These are phyloP conservation scores for Rubia tinctorum DNA, from an alignment of 305 asterid genomes.

Conservation along the genomic window DNA sequence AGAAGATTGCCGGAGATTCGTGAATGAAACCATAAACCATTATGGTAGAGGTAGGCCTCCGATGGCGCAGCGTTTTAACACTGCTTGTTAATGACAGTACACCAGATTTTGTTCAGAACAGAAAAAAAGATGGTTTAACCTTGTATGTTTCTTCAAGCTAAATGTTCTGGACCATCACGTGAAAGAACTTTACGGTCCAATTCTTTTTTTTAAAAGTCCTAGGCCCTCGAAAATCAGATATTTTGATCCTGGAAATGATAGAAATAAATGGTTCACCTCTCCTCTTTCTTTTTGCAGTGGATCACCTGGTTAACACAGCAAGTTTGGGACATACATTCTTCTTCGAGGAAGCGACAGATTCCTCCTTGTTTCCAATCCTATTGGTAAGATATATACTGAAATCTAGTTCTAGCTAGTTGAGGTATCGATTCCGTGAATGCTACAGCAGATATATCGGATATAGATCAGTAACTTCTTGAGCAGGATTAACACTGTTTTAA, in stretches of 20 bases:
- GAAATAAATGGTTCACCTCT: too few species aligned
- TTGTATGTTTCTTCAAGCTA: too few species aligned
- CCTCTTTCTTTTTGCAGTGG: slow-evolving; percentile 48
- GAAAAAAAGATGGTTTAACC: background rate
- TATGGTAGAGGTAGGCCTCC: slow-evolving; percentile 56
- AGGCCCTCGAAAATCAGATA: background rate
- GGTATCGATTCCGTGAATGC: too few species aligned
- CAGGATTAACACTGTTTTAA: background rate
- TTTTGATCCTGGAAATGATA: background rate
- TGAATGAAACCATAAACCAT: slow-evolving; percentile 54
- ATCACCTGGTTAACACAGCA: slow-evolving; percentile 89
- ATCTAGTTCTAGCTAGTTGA: background rate
- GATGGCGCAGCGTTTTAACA: background rate
- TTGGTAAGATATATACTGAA: slow-evolving; percentile 38
- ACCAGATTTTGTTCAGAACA: background rate
- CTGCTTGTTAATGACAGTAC: background rate
- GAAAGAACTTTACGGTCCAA: background rate
- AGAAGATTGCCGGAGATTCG: slow-evolving; percentile 83
- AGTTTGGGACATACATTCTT: slow-evolving; percentile 88
- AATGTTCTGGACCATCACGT: too few species aligned
- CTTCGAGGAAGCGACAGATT: slow-evolving; percentile 84
- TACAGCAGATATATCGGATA: too few species aligned
- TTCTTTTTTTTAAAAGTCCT: background rate
- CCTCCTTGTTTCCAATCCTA: slow-evolving; percentile 68
- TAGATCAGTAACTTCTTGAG: too few species aligned